These are phyloP conservation scores for Purshia tridentata DNA, from an alignment of 306 rosid genomes.

Conservation along the genomic window DNA sequence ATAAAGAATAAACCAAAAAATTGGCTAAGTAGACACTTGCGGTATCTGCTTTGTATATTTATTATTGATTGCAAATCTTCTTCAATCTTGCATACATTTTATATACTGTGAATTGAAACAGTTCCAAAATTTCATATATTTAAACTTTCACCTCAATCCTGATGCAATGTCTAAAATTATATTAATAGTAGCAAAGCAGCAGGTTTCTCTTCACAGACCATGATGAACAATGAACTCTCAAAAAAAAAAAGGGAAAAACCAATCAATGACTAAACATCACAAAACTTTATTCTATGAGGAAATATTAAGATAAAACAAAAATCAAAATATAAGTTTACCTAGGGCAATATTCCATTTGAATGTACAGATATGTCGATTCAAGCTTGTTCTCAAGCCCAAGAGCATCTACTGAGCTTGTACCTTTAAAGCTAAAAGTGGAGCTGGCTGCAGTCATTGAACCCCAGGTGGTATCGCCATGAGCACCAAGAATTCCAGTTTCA, in stretches of 20 bases:
- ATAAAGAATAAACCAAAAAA: neutral
- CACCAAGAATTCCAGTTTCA: constrained; percentile 74
- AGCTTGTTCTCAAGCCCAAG: constrained; percentile 63
- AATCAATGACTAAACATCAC: neutral
- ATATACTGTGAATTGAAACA: neutral
- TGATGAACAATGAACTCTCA: neutral
- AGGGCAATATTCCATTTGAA: constrained; percentile 99
- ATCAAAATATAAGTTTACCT: constrained; percentile 47
- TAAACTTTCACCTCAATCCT: neutral
- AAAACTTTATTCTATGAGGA: constrained; percentile 19
- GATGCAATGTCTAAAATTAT: neutral
- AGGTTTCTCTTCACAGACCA: neutral
- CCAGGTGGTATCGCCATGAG: constrained; percentile 54
- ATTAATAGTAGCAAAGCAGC: neutral
- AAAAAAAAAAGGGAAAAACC: neutral
- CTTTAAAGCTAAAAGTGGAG: constrained; percentile 60
- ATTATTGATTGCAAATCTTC: neutral
- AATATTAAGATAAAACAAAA: constrained; percentile 1
- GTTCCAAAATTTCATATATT: neutral
- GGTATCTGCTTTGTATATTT: neutral
- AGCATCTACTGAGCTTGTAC: constrained; percentile 49
- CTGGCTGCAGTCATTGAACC: constrained; percentile 70
- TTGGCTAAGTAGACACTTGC: neutral
- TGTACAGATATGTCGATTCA: constrained; percentile 86
- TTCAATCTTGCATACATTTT: neutral